Evolutionary conservation across 164 flowering plant species (phyloP).

Genomic region (Litsea cubeba): DNA sequence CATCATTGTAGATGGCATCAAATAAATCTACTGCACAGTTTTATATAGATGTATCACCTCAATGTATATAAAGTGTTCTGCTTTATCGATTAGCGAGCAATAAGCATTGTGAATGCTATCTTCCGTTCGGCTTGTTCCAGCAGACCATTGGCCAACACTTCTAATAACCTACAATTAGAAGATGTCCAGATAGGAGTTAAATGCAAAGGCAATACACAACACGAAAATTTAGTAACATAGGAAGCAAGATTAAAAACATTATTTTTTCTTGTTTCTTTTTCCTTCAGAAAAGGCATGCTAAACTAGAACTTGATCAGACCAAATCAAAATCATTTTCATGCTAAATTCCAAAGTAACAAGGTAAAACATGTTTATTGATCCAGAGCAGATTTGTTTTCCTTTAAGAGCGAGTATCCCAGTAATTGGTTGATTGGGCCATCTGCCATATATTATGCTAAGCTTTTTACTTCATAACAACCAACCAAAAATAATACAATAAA

Average conservation of each 20-base stretch:
- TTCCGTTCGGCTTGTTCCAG: constrained; percentile 96
- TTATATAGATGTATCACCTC: constrained; percentile 49
- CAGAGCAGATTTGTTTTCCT: neutral
- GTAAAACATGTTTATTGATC: neutral
- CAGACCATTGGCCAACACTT: constrained; percentile 99
- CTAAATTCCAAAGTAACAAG: neutral
- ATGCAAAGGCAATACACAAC: neutral
- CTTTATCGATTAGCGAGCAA: constrained; percentile 88
- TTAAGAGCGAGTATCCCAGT: neutral
- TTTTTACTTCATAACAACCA: neutral
- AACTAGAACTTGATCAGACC: neutral
- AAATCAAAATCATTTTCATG: neutral
- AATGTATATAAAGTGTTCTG: constrained; percentile 85
- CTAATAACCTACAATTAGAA: constrained; percentile 59
- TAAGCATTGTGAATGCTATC: constrained; percentile 95
- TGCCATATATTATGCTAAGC: neutral
- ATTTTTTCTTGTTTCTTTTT: no score
- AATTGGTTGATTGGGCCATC: neutral
- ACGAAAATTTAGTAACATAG: neutral
- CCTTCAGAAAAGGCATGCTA: no score
- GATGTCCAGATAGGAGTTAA: neutral
- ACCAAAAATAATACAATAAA: neutral
- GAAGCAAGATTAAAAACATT: neutral
- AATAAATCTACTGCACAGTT: neutral
- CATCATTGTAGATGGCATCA: neutral